Evolutionary conservation across 2,329 filamentous ascomycete species (phyloP), one percentile per base, ranked within the genome.

Genomic region (Trichoderma sp.): DNA sequence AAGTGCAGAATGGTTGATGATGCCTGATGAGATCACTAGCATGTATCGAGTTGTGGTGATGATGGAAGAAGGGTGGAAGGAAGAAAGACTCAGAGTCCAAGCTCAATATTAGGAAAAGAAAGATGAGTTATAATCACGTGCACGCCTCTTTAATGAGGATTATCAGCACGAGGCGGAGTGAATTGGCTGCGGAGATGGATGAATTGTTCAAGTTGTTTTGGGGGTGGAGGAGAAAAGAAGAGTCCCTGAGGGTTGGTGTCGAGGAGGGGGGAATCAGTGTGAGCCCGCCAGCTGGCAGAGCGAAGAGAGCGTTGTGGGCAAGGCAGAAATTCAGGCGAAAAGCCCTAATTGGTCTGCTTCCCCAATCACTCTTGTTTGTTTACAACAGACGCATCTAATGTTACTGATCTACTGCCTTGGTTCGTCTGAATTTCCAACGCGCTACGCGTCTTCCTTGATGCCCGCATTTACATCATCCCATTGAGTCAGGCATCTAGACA

Each of bases 281-380:
- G 55, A 68, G 36, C 36, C 34, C 26, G 66, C 66, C 66, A 68
- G 66, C 66, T 68, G 66, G 66, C 55, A 47, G 55, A 68, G 55
- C 36, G 28, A 28, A 39, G 13, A 34, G 58, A 47, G 26, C n/a
- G 15, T 32, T 50, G 66, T 26, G 66, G 66, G 66, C 55, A 59
- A 57, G 15, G 26, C 36, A 55, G 30, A 59, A 68, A 50, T 61
- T 36, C 53, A 68, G 28, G 66, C 32, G 55, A 68, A 61, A 61
- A 61, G 55, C 55, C 66, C 66, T 61, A 61, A 34, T 23, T n/a
- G 36, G 36, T 26, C 28, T 34, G 28, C 23, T 26, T 47, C 26
- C 26, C 26, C 36, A 32, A 30, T 13, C 13, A 13, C n/a, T 20
- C 26, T 8, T 58, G 34, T 67, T 59, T 68, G 39, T 68, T 61